Evolutionary conservation across 805 yeast species (phyloP).

Genomic region (Ogataea glucozyma): DNA sequence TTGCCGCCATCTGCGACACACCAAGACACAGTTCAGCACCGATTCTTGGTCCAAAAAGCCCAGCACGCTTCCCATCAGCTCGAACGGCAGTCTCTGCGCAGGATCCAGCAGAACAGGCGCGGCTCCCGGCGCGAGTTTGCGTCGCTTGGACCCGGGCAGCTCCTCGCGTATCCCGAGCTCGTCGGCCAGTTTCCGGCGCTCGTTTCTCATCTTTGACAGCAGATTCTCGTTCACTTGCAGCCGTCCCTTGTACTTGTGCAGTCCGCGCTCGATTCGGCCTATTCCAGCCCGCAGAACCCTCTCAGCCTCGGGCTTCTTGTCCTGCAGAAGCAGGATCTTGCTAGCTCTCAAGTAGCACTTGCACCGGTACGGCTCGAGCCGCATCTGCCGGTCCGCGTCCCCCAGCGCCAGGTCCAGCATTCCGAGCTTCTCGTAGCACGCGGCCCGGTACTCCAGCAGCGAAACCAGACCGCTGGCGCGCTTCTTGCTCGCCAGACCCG

Average conservation of each 20-base stretch:
- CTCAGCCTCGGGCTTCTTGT: conserved; percentile 38
- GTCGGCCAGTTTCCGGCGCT: conserved; percentile 11
- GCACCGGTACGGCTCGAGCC: conserved; percentile 45
- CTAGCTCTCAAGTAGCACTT: conserved; percentile 50
- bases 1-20: conserved; percentile 22
- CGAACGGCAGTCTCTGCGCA: conserved; percentile 27
- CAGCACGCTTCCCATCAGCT: conserved; percentile 21
- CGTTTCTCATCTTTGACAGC: conserved; percentile 28
- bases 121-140: conserved; percentile 3
- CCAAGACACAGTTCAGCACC: conserved; percentile 18
- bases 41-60: conserved; percentile 17
- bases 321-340: conserved; percentile 35
- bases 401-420: conserved; percentile 35
- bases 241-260: conserved; percentile 24
- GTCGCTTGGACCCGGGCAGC: neutral
- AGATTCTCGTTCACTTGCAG: conserved; percentile 38
- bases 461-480: conserved; percentile 14
- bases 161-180: neutral
- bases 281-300: conserved; percentile 40
- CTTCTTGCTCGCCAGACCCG: neutral
- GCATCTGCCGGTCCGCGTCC: conserved; percentile 40
- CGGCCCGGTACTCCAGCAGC: conserved; percentile 48
- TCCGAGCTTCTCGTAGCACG: conserved; percentile 46
- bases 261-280: conserved; percentile 37
- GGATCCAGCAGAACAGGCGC: conserved; percentile 21